These are phyloP conservation scores for Aspergillus egyptiacus DNA, from an alignment of 495 filamentous ascomycete genomes.

Conservation along the genomic window DNA sequence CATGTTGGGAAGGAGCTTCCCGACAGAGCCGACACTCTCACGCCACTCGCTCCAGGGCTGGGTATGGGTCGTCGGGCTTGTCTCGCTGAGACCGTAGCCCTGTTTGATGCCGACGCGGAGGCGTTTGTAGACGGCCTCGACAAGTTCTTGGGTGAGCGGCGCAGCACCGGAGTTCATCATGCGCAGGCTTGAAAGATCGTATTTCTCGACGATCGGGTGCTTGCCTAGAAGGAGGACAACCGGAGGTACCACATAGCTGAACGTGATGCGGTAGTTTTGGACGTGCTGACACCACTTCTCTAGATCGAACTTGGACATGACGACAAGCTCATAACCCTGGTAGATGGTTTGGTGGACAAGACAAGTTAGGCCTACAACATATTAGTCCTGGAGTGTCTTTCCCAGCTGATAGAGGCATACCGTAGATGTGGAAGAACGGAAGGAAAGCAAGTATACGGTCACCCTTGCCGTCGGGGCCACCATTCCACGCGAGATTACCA, in stretches of 20 bases:
- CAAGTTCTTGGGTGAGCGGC: slow-evolving; percentile 76
- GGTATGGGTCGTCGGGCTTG: slow-evolving; percentile 51
- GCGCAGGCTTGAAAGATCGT: slow-evolving; percentile 70
- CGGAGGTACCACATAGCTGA: slow-evolving; percentile 78
- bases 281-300: slow-evolving; percentile 69
- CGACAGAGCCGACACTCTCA: slow-evolving; percentile 71
- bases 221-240: slow-evolving; percentile 77
- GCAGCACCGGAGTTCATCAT: slow-evolving; percentile 90
- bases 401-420: slow-evolving; percentile 27
- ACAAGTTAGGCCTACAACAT: slow-evolving; percentile 66
- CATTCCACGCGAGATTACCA: slow-evolving; percentile 52
- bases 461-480: slow-evolving; percentile 55
- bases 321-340: slow-evolving; percentile 60
- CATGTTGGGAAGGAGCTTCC: slow-evolving; percentile 73
- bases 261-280: slow-evolving; percentile 69
- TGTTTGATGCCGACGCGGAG: slow-evolving; percentile 73
- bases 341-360: slow-evolving; percentile 59
- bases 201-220: slow-evolving; percentile 67
- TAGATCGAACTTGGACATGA: slow-evolving; percentile 83
- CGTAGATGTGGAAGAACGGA: slow-evolving; percentile 95
- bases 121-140: slow-evolving; percentile 68
- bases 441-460: slow-evolving; percentile 74
- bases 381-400: slow-evolving; percentile 33
- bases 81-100: slow-evolving; percentile 85
- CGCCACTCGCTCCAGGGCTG: slow-evolving; percentile 76